These are phyloP conservation scores for Agastache rugosa DNA, from an alignment of 257 asterid species.

Conservation along the genomic window DNA sequence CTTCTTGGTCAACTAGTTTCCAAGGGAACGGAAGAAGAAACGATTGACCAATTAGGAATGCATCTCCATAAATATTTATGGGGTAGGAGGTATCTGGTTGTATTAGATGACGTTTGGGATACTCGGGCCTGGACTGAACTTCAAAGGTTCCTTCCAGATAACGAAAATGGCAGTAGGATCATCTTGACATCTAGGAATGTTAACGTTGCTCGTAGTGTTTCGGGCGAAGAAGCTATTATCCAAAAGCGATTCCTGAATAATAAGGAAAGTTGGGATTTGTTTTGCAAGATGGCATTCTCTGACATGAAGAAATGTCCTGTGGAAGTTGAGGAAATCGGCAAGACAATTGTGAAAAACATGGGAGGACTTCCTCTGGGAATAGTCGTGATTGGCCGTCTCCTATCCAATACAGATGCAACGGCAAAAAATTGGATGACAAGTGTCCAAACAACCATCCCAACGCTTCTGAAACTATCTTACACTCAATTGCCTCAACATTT, in stretches of 20 bases:
- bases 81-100: neutral
- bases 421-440: constrained; percentile 8
- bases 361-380: constrained; percentile 38
- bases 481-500: constrained; percentile 30
- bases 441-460: neutral
- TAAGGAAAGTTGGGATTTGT: neutral
- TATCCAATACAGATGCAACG: neutral
- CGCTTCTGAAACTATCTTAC: constrained; percentile 21
- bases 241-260: neutral
- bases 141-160: neutral
- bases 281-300: neutral
- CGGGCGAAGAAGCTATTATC: neutral
- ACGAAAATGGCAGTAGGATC: neutral
- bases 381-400: constrained; percentile 15
- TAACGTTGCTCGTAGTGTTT: neutral
- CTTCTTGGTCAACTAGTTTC: too few species aligned
- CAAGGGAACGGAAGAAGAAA: too few species aligned
- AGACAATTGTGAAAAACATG: neutral
- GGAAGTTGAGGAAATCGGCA: constrained; percentile 6
- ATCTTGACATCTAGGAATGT: neutral
- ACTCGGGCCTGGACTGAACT: neutral
- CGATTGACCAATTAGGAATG: neutral
- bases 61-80: neutral
- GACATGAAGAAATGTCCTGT: neutral
- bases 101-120: constrained; percentile 22